Evolutionary conservation across 192 early-diverging fungal species (phyloP), one percentile per base, ranked within the genome.

Genomic region (Physocladia obscura): DNA sequence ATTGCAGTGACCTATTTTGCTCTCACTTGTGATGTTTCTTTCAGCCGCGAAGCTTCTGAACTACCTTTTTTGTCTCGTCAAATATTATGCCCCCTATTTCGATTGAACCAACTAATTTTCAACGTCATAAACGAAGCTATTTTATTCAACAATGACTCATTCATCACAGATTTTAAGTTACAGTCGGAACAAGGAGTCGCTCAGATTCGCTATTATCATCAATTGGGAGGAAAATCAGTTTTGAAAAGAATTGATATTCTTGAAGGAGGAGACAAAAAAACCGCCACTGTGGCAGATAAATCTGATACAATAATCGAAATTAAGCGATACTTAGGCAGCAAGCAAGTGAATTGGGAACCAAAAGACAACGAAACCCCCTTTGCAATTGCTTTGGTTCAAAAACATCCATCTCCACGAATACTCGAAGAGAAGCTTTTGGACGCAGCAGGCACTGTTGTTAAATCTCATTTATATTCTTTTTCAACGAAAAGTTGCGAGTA

Each of bases 301-400:
- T 8, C 6, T 29, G 11, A 11, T 21, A 19, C 34, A 13, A 21
- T 24, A 4, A 30, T 35, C 51, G 40, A 44, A 44, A n/a, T 67
- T 5, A 5, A 31, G 8, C 21, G 65, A n/a, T 67, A 67, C 65
- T 30, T 24, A 13, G 74, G 69, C 4, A 36, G 54, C 27, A 81
- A 82, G 50, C 48, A 75, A 8, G 36, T n/a, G 19, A 49, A 75
- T n/a, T 81, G 79, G 79, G 73, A 75, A 62, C 76, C 71, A 19
- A 62, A 47, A 4, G 65, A 38, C 6, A 62, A 44, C 8, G 75
- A 65, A 3, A 81, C 68, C 52, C 62, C 79, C 38, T 22, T 22
- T 8, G 11, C 52, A 54, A 54, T 6, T 11, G 52, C 26, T 54
- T 54, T 54, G 11, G 52, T 54, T 19, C n/a, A 54, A 54, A 32